These are phyloP conservation scores for Globisporangium nunn DNA, from an alignment of 352 stramenopile genomes.

Conservation along the genomic window DNA sequence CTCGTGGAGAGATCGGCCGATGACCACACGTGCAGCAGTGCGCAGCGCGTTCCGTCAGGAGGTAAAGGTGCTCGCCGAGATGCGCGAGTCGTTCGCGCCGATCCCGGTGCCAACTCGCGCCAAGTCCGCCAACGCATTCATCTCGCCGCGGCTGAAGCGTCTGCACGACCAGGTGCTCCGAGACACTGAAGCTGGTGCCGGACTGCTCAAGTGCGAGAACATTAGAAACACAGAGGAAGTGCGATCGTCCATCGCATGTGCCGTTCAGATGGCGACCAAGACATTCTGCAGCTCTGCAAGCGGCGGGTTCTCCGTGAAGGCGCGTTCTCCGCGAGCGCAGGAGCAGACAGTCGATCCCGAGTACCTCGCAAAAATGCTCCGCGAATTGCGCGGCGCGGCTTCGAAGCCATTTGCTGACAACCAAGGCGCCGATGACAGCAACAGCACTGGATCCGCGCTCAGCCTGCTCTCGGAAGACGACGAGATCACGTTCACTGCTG, in stretches of 20 bases:
- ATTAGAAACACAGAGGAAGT: conserved; percentile 3
- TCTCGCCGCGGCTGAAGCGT: conserved; percentile 35
- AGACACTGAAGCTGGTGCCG: conserved; percentile 17
- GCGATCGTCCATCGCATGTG: conserved; percentile 3
- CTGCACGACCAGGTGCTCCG: conserved; percentile 31
- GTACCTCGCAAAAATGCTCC: conserved; percentile 4
- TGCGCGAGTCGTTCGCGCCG: conserved; percentile 17
- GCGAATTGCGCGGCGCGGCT: conserved; percentile 3
- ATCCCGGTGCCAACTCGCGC: conserved; percentile 3
- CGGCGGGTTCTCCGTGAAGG: background rate
- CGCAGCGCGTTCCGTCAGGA: conserved; percentile 46
- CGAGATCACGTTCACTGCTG: conserved; percentile 2
- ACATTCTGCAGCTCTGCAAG: conserved; percentile 3
- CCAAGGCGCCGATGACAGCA: background rate
- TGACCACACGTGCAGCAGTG: conserved; percentile 43
- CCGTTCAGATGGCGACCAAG: conserved; percentile 9
- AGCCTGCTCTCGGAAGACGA: background rate
- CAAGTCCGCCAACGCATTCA: conserved; percentile 13
- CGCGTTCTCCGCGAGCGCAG: background rate
- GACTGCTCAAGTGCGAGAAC: conserved; percentile 7
- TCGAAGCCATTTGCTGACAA: too few relatives aligned
- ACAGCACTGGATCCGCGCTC: background rate
- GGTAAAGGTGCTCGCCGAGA: conserved; percentile 21
- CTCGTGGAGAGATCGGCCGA: conserved; percentile 38
- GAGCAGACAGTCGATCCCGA: background rate